phyloP scores from a whole-genome alignment of 768 basidiomycete species.

The Leucocoprinus birnbaumii region DNA sequence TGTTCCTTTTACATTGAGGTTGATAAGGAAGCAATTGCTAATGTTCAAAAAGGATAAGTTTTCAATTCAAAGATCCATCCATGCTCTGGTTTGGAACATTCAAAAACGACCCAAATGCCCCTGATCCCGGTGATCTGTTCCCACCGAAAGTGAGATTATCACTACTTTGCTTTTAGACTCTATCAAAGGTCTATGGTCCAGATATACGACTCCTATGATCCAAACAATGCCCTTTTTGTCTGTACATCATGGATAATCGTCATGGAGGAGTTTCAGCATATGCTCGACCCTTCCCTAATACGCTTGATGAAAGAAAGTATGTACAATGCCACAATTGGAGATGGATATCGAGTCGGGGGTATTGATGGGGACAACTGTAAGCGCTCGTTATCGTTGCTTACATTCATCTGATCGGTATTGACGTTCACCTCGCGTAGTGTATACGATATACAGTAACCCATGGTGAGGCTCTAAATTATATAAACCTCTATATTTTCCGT shows the following conservation, averaged over 20 bases:
- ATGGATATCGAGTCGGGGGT: slow-evolving; percentile 28
- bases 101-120: slow-evolving; percentile 15
- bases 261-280: slow-evolving; percentile 26
- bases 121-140: slow-evolving; percentile 16
- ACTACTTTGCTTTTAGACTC: background rate
- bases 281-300: slow-evolving; percentile 22
- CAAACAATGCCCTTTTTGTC: slow-evolving; percentile 24
- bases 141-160: slow-evolving; percentile 9
- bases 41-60: background rate
- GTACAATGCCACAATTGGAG: slow-evolving; percentile 30
- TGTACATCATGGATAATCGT: slow-evolving; percentile 28
- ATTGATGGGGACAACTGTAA: slow-evolving; percentile 26
- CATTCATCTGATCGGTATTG: background rate
- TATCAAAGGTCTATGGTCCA: background rate
- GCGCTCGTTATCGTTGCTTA: slow-evolving; percentile 2
- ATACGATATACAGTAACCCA: slow-evolving; percentile 5
- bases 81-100: slow-evolving; percentile 27
- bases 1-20: background rate
- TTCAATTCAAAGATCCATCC: slow-evolving; percentile 23
- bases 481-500: background rate
- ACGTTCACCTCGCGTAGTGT: background rate
- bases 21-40: background rate
- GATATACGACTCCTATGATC: slow-evolving; percentile 24
- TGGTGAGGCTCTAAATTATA: background rate
- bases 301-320: slow-evolving; percentile 24